Evolutionary conservation across 352 stramenopile genomes (phyloP).

Genomic region (Phytophthora multivora): DNA sequence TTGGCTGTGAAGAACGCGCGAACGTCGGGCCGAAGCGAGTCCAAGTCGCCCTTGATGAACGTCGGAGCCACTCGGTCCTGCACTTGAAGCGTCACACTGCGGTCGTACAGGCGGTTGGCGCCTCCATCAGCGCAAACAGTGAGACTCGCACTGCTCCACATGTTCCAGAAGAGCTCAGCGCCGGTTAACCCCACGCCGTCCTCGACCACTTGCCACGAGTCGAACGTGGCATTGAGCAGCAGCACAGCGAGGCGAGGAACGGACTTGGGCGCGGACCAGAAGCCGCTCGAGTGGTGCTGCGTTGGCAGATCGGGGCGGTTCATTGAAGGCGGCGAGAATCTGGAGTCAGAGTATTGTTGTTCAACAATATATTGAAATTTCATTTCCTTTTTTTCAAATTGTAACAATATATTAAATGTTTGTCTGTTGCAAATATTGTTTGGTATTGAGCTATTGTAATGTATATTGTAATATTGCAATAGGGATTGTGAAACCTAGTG

Average conservation of each 20-base stretch:
- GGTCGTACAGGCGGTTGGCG: constrained; percentile 94
- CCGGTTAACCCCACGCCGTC: constrained; percentile 13
- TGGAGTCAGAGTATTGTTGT: no score
- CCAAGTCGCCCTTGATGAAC: constrained; percentile 95
- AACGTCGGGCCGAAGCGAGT: constrained; percentile 92
- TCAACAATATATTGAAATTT: no score
- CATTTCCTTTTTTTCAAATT: no score
- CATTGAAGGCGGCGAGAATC: no score
- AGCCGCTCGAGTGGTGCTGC: constrained; percentile 54
- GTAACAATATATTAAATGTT: no score
- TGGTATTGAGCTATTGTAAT: no score
- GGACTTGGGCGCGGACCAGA: constrained; percentile 50
- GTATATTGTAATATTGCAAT: no score
- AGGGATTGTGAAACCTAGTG: no score
- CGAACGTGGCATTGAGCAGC: constrained; percentile 58
- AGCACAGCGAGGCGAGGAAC: constrained; percentile 63
- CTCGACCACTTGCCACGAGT: constrained; percentile 46
- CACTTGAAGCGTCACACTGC: constrained; percentile 40
- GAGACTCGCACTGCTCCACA: constrained; percentile 68
- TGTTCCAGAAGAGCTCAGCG: constrained; percentile 69
- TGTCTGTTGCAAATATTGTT: no score
- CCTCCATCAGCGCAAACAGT: constrained; percentile 95
- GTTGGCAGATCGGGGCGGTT: constrained; percentile 9
- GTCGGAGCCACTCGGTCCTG: constrained; percentile 72
- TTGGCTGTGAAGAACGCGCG: constrained; percentile 79